phyloP scores from a whole-genome alignment of 2,329 filamentous ascomycete genomes.

The Hypoxylon sp. region DNA sequence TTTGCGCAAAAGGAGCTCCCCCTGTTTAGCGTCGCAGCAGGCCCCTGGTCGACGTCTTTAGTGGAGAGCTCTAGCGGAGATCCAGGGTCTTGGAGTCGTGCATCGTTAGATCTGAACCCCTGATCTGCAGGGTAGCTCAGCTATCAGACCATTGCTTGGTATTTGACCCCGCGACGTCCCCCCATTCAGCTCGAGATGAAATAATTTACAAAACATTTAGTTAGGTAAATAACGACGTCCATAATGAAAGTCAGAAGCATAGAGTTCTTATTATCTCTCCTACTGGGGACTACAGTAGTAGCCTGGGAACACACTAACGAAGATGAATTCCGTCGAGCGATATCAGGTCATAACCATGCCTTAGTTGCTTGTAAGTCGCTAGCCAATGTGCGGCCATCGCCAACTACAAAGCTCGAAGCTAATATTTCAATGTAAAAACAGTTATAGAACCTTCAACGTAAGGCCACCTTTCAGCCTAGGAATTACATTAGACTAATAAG shows the following conservation, averaged over 20 bases:
- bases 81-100: slow-evolving; percentile 38
- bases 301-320: slow-evolving; percentile 50
- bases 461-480: slow-evolving; percentile 25
- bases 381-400: neutral
- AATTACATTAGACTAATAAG: slow-evolving; percentile 22
- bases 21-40: slow-evolving; percentile 36
- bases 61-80: slow-evolving; percentile 41
- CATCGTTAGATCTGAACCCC: slow-evolving; percentile 49
- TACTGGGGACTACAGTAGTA: slow-evolving; percentile 24
- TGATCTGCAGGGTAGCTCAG: slow-evolving; percentile 48
- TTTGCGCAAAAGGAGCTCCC: slow-evolving; percentile 42
- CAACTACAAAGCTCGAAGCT: slow-evolving; percentile 3
- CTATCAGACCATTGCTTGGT: slow-evolving; percentile 26
- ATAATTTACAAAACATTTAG: slow-evolving; percentile 13
- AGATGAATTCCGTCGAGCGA: slow-evolving; percentile 49
- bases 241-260: slow-evolving; percentile 44
- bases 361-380: slow-evolving; percentile 53
- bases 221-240: slow-evolving; percentile 13
- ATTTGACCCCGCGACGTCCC: slow-evolving; percentile 44
- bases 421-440: slow-evolving; percentile 22
- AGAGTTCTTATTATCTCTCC: slow-evolving; percentile 30
- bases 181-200: slow-evolving; percentile 22
- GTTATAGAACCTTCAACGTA: slow-evolving; percentile 50
- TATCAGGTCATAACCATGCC: slow-evolving; percentile 48
- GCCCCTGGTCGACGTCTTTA: slow-evolving; percentile 30